Base-by-base conservation (phyloP, 768 basidiomycete species). In the Mycena floridula region DNA sequence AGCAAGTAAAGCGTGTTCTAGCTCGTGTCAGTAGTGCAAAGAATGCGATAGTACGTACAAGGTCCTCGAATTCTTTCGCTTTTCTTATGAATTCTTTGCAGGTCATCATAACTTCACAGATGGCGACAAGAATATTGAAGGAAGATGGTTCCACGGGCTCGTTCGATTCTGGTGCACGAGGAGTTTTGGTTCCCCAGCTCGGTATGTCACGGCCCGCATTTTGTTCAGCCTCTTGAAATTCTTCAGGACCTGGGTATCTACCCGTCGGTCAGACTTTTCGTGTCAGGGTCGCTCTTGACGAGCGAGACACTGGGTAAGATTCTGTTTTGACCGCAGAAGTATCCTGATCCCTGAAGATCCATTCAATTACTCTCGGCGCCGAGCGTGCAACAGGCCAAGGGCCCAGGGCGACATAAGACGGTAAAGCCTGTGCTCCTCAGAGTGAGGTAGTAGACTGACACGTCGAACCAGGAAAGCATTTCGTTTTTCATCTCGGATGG, bases 91-190 rank as follows among this genome's bases (percentile, higher is more conserved):
- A 23, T 41, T 20, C 42, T 67, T 65, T 54, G 68, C 27, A 78
- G 76, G 62, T 76, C 38, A 67, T 86, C 39, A 66, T 73, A 26
- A 85, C 83, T 2, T 80, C 79, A 20, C 85, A 89, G 57, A 65
- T 88, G 51, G 72, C 81, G 12, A 87, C 81, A 0, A 88, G 82
- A 56, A 62, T 85, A 50, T 59, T 85, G 28, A 73, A 77, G 47
- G 63, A 71, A 2, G 81, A 87, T 52, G 86, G 86, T 40, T 67
- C 77, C 16, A 50, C 70, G 20, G 82, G 79, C 37, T 82, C 63
- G 35, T 87, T 82, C 52, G 80, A 85, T 49, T 74, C 79, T 32
- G 73, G 83, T 25, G 70, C 72, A n/a, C 74, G 63, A 48, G 84
- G 79, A 5, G 59, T 85, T 35, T 75, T 89, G 73, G 65, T 77